A percentile compares a stretch with the other conserved stretches of the same genome.
Evolutionary conservation across 306 rosid genomes (phyloP).

Genomic region (Gastrolobium bilobum): DNA sequence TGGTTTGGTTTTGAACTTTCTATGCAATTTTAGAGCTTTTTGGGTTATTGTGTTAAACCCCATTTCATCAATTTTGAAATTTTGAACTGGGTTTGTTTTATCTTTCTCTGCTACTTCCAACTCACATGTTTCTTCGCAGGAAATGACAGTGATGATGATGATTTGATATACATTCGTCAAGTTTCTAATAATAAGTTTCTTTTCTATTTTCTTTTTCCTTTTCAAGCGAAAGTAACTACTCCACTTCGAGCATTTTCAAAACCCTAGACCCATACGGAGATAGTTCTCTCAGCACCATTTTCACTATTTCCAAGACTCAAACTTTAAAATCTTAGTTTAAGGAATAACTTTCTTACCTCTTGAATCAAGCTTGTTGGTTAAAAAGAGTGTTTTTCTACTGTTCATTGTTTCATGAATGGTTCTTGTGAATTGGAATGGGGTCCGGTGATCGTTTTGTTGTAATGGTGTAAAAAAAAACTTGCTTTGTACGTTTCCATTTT

Average conservation of each 20-base stretch:
- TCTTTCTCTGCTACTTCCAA: not conserved
- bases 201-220: too few species aligned
- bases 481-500: constrained; percentile 2
- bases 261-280: too few species aligned
- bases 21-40: not conserved
- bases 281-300: too few species aligned
- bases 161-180: not conserved
- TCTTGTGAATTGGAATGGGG: constrained; percentile 31
- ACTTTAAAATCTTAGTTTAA: too few species aligned
- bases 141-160: not conserved
- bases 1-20: not conserved
- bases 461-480: not conserved
- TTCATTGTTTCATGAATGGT: constrained; percentile 22
- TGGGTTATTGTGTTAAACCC: constrained; percentile 3
- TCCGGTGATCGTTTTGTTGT: constrained; percentile 11
- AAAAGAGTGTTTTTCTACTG: not conserved
- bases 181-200: not conserved
- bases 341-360: too few species aligned
- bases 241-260: too few species aligned
- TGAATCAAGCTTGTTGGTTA: too few species aligned
- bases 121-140: not conserved
- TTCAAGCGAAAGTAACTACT: too few species aligned
- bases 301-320: too few species aligned
- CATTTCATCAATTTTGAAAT: constrained; percentile 25
- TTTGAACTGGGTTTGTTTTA: constrained; percentile 3